Evolutionary conservation across 2,329 filamentous ascomycete species (phyloP).

Genomic region (Aureobasidium sp.): DNA sequence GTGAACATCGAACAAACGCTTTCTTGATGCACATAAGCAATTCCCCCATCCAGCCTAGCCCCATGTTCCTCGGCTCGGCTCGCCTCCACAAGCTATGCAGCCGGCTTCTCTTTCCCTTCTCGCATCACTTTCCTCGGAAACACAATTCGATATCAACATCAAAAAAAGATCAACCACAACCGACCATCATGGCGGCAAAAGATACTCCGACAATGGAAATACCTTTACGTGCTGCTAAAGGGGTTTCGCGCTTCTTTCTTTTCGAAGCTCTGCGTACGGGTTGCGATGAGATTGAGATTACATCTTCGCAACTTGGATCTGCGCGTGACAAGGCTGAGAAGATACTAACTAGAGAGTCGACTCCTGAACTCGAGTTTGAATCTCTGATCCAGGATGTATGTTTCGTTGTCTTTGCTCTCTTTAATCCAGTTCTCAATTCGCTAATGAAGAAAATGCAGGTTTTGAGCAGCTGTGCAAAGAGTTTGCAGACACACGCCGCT

Average conservation of each 20-base stretch:
- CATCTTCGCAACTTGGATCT: not conserved
- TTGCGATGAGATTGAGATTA: not conserved
- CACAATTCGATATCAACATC: not conserved
- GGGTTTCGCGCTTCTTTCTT: slow-evolving; percentile 13
- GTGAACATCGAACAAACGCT: slow-evolving; percentile 6
- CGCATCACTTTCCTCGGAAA: slow-evolving; percentile 15
- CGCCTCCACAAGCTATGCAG: not conserved
- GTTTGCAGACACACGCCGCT: slow-evolving; percentile 11
- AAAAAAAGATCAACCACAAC: too few relatives aligned
- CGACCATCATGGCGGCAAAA: not conserved
- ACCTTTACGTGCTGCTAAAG: slow-evolving; percentile 8
- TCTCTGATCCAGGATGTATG: not conserved
- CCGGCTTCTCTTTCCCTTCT: slow-evolving; percentile 10
- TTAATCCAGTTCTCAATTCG: not conserved
- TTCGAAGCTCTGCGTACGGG: slow-evolving; percentile 15
- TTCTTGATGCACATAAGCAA: not conserved
- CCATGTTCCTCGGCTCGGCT: not conserved
- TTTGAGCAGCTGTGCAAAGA: not conserved
- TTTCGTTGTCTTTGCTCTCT: not conserved
- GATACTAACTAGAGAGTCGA: not conserved
- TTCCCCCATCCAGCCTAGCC: not conserved
- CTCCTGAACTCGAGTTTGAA: not conserved
- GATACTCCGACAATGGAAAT: not conserved
- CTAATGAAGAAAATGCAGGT: not conserved
- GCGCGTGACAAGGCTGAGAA: slow-evolving; percentile 11